These are phyloP conservation scores for Drechslera avenae DNA, from an alignment of 2,329 filamentous ascomycete species.

Conservation along the genomic window DNA sequence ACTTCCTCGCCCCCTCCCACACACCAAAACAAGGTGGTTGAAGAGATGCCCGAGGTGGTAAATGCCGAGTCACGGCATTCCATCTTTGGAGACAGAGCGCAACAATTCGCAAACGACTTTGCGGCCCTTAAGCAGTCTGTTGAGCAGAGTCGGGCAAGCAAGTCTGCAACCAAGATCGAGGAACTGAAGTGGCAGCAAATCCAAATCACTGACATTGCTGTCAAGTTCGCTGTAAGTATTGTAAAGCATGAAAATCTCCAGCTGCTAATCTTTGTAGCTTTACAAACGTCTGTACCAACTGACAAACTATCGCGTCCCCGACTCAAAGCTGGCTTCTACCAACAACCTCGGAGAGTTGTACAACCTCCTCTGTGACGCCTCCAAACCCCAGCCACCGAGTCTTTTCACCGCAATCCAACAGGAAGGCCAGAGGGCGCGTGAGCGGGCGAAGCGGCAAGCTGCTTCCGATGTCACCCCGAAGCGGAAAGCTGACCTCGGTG, in stretches of 20 bases:
- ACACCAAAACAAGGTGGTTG: constrained; percentile 1
- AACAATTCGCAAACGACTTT: constrained; percentile 20
- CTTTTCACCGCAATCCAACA: constrained; percentile 64
- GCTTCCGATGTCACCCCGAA: not conserved
- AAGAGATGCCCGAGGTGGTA: constrained; percentile 7
- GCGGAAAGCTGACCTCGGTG: constrained; percentile 26
- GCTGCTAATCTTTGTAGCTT: constrained; percentile 60
- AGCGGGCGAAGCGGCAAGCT: constrained; percentile 15
- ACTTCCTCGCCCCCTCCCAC: no score
- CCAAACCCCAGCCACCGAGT: constrained; percentile 55
- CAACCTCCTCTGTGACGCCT: constrained; percentile 41
- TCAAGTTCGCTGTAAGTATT: constrained; percentile 47
- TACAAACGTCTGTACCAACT: constrained; percentile 81
- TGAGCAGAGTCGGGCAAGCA: constrained; percentile 13
- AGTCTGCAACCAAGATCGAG: constrained; percentile 9
- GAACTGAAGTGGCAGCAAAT: constrained; percentile 36
- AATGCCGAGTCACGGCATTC: constrained; percentile 13
- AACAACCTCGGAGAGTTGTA: constrained; percentile 48
- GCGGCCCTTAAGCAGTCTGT: constrained; percentile 20
- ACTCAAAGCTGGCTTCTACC: constrained; percentile 62
- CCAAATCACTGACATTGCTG: constrained; percentile 30
- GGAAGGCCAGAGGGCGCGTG: constrained; percentile 30
- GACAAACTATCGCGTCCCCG: constrained; percentile 76
- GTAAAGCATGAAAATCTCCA: not conserved
- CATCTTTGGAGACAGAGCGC: constrained; percentile 23